Evolutionary conservation across 176 grass and related monocot genomes (phyloP), one percentile per base, ranked within the genome.

Genomic region (Oryza glumipatula): DNA sequence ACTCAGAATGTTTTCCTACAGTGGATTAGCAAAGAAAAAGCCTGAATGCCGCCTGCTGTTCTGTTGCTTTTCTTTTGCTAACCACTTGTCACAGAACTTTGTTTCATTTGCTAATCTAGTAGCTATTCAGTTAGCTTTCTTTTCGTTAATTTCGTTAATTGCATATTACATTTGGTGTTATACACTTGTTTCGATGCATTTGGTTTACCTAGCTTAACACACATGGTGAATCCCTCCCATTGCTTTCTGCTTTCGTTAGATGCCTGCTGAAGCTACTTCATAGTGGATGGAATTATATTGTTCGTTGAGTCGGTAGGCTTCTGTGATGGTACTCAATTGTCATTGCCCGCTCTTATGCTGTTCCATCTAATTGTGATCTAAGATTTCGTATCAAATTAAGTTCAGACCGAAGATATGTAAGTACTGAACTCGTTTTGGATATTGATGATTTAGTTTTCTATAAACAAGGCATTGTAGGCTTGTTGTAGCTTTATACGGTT

Each of bases 31-130:
- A 84, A 80, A 80, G 89, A 76, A 76, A 83, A 76, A 84, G 81
- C 85, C 85, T 7, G 51, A 84, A 84, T 87, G 80, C 80, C 46
- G 14, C 48, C 33, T 71, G 75, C 76, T 75, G 65, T 70, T 80
- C 70, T 70, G 65, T 54, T 87, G 85, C 85, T 87, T 84, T 87
- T 84, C 76, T 87, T 87, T 84, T 87, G 84, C 85, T 91, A 91
- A 87, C 70, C 80, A 76, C 85, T 52, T 43, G 70, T 90, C 65
- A 71, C 67, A 54, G 63, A 84, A 80, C 76, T 56, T 66, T 80
- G 71, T 76, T 80, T 87, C 32, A 3, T 76, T 84, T 6, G 23
- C 79, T 83, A 68, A 86, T 86, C 46, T 86, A 78, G 73, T 83
- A 74, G 82, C 88, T 83, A 56, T 36, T 41, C 58, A 86, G 48